Base-by-base conservation (phyloP, 1,284 basidiomycete species). In the Naganishia sp. region DNA sequence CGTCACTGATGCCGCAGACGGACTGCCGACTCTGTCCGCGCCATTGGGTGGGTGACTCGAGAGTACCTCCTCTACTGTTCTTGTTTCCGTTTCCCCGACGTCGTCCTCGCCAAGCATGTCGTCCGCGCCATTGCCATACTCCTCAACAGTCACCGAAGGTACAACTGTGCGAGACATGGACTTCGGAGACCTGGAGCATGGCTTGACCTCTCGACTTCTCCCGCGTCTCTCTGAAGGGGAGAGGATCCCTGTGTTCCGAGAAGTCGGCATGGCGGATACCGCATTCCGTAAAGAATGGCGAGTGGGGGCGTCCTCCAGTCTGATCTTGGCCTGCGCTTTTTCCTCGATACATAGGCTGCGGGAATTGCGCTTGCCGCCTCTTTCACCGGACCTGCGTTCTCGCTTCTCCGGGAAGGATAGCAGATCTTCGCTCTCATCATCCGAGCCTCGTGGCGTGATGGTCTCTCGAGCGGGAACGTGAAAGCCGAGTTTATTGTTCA, bases 161-260 rank as follows among this genome's bases (percentile, higher is more conserved):
- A 25, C 25, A 23, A 47, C 47, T 17, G 18, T 5, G 18, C 58
- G 47, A 39, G 25, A 32, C 5, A 25, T 51, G 47, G 47, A 61
- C 25, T 51, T 23, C 17, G 31, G 18, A n/a, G 45, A 60, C n/a
- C 42, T 23, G 11, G 58, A 61, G 35, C 58, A 61, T 23, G 58
- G 58, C 39, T 61, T 61, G 47, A 61, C 47, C 13, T 61, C 58
- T 28, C 58, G 45, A 42, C 47, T 61, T 11, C 58, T n/a, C 23
- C 58, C 58, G 18, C 58, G 58, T 35, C 49, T 61, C 43, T 61
- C 58, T 23, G 58, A 51, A n/a, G 58, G 58, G 2, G 58, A 61
- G 2, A 18, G 21, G 4, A 35, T 15, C 6, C 58, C 58, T 13
- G 45, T 35, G 50, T 50, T n/a, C 10, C 21, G 7, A 6, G 15